A percentile compares a stretch with the other conserved stretches of the same genome.
Evolutionary conservation across 768 basidiomycete genomes (phyloP).

Genomic region (Tubosaeta brunneosetosa): DNA sequence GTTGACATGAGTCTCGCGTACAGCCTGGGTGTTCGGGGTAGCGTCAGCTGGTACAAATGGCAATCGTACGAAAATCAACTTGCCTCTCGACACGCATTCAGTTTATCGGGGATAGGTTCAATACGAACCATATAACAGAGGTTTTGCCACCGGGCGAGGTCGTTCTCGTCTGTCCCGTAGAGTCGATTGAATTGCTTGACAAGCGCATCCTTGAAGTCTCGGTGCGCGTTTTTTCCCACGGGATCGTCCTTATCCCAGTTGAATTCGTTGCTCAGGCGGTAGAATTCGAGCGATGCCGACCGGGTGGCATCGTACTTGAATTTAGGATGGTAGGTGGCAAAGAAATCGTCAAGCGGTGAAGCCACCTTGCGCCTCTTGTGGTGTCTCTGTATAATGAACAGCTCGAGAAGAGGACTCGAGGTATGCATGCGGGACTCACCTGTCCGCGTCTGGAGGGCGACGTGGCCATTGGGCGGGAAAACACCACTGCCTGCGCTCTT

Average conservation of each 20-base stretch:
- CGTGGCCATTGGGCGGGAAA: conserved; percentile 34
- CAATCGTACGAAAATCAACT: neutral
- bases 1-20: conserved; percentile 1
- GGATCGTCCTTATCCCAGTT: conserved; percentile 1
- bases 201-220: conserved; percentile 8
- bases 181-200: conserved; percentile 14
- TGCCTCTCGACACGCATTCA: conserved; percentile 9
- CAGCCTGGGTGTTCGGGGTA: neutral
- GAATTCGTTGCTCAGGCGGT: conserved; percentile 12
- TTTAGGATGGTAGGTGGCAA: neutral
- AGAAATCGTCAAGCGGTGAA: conserved; percentile 3
- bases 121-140: conserved; percentile 6
- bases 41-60: neutral
- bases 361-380: neutral
- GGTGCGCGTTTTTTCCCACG: neutral
- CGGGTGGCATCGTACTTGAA: conserved; percentile 6
- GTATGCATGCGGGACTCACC: no score
- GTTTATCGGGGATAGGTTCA: conserved; percentile 2
- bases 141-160: conserved; percentile 8
- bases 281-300: conserved; percentile 14
- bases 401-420: neutral
- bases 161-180: conserved; percentile 7
- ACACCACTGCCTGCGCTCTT: conserved; percentile 45
- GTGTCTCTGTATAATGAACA: neutral
- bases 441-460: conserved; percentile 19